phyloP scores from a whole-genome alignment of 805 yeast genomes.

The Kuraishia borneana region DNA sequence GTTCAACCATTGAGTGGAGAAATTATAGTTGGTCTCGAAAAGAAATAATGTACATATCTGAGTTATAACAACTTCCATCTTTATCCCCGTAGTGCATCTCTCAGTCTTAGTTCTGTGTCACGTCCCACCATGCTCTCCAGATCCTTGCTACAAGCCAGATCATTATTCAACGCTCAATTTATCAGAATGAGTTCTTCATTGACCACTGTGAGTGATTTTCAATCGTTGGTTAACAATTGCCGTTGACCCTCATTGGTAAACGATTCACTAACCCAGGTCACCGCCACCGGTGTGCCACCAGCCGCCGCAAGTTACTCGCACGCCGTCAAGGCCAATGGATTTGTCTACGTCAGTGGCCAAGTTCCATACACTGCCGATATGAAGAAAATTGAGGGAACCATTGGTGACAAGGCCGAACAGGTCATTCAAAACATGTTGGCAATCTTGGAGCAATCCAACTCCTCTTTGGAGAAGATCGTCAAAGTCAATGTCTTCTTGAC shows the following conservation, averaged over 20 bases:
- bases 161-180: not conserved
- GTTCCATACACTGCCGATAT: constrained; percentile 82
- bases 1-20: constrained; percentile 57
- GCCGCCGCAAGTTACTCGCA: constrained; percentile 97
- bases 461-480: constrained; percentile 72
- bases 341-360: constrained; percentile 90
- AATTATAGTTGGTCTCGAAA: constrained; percentile 28
- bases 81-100: no score
- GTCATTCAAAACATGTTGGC: constrained; percentile 55
- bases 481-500: constrained; percentile 86
- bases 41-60: no score
- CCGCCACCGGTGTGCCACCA: constrained; percentile 77
- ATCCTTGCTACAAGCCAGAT: no score
- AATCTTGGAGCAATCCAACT: constrained; percentile 77
- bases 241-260: no score
- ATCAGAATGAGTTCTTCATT: constrained; percentile 1
- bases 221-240: no score
- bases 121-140: no score
- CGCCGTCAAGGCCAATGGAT: constrained; percentile 86
- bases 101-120: no score
- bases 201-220: constrained; percentile 1
- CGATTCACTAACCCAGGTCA: constrained; percentile 34
- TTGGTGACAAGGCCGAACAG: constrained; percentile 71
- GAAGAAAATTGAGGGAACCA: constrained; percentile 66
- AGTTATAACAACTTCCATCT: no score